Evolutionary conservation across 495 filamentous ascomycete species (phyloP).

Genomic region (Penicillium cinerascens): DNA sequence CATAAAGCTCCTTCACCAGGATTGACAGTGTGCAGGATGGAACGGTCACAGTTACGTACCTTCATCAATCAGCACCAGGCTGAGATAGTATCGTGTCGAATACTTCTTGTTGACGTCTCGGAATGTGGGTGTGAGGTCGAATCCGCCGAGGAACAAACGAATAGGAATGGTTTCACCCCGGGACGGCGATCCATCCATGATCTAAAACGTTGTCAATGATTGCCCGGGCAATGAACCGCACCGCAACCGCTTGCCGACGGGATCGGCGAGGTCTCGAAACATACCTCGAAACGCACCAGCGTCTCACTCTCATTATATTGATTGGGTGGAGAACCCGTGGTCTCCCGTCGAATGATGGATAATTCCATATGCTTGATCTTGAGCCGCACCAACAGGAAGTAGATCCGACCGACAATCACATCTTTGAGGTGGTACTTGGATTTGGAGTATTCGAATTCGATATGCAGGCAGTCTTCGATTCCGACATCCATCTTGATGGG

Average conservation of each 20-base stretch:
- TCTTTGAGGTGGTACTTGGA: constrained; percentile 99
- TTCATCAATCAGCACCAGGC: constrained; percentile 94
- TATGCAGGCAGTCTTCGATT: constrained; percentile 98
- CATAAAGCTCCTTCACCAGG: background rate
- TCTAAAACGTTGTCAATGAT: constrained; percentile 50
- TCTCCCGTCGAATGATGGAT: constrained; percentile 95
- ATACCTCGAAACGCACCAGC: constrained; percentile 92
- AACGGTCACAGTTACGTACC: constrained; percentile 46
- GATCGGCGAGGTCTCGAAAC: constrained; percentile 12
- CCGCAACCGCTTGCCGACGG: background rate
- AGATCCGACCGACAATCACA: constrained; percentile 98
- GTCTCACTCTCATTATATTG: constrained; percentile 99
- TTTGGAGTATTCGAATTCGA: constrained; percentile 99
- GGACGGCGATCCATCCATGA: constrained; percentile 98
- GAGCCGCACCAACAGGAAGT: constrained; percentile 93
- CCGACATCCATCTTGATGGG: constrained; percentile 99
- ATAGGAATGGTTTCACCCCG: constrained; percentile 98
- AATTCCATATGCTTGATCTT: constrained; percentile 99
- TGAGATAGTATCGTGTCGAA: constrained; percentile 96
- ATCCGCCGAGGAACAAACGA: constrained; percentile 93
- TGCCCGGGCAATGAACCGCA: background rate
- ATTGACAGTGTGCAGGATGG: background rate
- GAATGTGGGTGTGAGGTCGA: constrained; percentile 97
- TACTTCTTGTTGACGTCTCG: constrained; percentile 99
- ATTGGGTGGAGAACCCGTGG: constrained; percentile 97